A percentile compares a stretch with the other conserved stretches of the same genome.
Evolutionary conservation across 2,329 filamentous ascomycete genomes (phyloP).

Genomic region (Talaromyces sp.): DNA sequence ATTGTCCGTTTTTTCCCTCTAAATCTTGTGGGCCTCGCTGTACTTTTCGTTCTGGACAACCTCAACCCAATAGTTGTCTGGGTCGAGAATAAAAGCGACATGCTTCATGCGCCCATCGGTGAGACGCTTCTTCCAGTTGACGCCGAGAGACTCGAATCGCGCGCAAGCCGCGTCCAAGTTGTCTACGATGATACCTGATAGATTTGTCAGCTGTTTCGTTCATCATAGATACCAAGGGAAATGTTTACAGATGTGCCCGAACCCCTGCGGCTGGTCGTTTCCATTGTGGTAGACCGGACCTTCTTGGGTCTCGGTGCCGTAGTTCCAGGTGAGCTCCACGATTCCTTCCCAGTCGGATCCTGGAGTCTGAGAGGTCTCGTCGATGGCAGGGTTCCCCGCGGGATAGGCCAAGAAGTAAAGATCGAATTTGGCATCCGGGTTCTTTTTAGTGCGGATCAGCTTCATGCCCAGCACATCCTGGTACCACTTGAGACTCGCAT

Average conservation of each 20-base stretch:
- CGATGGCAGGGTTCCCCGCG: constrained; percentile 48
- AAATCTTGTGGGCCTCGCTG: constrained; percentile 5
- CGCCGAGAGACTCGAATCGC: constrained; percentile 73
- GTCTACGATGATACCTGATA: constrained; percentile 69
- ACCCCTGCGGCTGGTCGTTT: constrained; percentile 86
- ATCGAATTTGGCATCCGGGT: constrained; percentile 68
- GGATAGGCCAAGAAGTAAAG: constrained; percentile 89
- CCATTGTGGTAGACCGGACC: constrained; percentile 86
- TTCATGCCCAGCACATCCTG: constrained; percentile 86
- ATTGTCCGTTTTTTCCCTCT: not conserved
- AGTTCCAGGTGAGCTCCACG: constrained; percentile 83
- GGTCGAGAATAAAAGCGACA: constrained; percentile 84
- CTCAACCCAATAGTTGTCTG: constrained; percentile 76
- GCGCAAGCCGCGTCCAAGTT: constrained; percentile 81
- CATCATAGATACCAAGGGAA: not conserved
- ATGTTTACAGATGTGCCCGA: constrained; percentile 79
- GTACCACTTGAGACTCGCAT: constrained; percentile 72
- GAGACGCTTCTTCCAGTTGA: constrained; percentile 91
- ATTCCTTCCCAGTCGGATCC: constrained; percentile 71
- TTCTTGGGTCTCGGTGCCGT: constrained; percentile 69
- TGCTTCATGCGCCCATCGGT: constrained; percentile 91
- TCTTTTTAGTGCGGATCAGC: constrained; percentile 67
- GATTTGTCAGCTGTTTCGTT: not conserved
- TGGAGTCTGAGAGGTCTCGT: constrained; percentile 47
- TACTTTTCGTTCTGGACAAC: constrained; percentile 62